phyloP scores from a whole-genome alignment of 495 filamentous ascomycete species.

The Cercophora newfieldiana region DNA sequence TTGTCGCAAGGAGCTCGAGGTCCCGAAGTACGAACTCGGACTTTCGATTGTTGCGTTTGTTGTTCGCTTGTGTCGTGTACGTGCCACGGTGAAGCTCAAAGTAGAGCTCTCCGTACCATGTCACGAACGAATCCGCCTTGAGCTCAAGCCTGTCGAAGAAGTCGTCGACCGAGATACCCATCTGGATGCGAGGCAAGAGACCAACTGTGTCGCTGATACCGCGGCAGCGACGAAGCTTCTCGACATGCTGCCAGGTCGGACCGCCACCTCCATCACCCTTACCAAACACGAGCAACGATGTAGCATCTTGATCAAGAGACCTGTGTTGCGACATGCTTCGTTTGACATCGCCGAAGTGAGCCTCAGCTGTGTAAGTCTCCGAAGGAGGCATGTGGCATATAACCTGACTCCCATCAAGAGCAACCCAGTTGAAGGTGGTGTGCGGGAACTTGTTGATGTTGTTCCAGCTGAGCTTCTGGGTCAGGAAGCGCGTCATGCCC shows the following conservation, averaged over 20 bases:
- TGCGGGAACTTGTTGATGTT: constrained; percentile 99
- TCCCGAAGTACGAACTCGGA: constrained; percentile 82
- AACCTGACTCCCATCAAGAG: constrained; percentile 91
- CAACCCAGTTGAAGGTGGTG: constrained; percentile 97
- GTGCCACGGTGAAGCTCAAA: constrained; percentile 95
- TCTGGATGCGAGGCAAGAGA: constrained; percentile 77
- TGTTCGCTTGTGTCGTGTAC: constrained; percentile 96
- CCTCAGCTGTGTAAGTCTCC: constrained; percentile 92
- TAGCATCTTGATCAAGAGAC: constrained; percentile 85
- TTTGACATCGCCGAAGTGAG: constrained; percentile 93
- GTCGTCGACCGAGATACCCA: constrained; percentile 93
- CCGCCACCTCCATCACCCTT: constrained; percentile 96
- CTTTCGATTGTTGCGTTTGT: constrained; percentile 89
- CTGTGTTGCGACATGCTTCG: constrained; percentile 92
- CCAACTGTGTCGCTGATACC: constrained; percentile 88
- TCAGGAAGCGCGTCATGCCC: constrained; percentile 95
- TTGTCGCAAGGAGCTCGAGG: constrained; percentile 82
- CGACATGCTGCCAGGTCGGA: constrained; percentile 88
- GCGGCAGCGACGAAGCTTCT: constrained; percentile 93
- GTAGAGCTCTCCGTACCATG: constrained; percentile 98
- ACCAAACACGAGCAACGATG: constrained; percentile 87
- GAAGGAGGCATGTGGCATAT: constrained; percentile 95
- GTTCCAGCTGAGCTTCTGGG: constrained; percentile 90
- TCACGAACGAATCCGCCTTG: constrained; percentile 77
- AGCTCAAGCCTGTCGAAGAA: constrained; percentile 85